A percentile compares a stretch with the other conserved stretches of the same genome.
Evolutionary conservation across 495 filamentous ascomycete species (phyloP).

Genomic region (Monascus purpureus): DNA sequence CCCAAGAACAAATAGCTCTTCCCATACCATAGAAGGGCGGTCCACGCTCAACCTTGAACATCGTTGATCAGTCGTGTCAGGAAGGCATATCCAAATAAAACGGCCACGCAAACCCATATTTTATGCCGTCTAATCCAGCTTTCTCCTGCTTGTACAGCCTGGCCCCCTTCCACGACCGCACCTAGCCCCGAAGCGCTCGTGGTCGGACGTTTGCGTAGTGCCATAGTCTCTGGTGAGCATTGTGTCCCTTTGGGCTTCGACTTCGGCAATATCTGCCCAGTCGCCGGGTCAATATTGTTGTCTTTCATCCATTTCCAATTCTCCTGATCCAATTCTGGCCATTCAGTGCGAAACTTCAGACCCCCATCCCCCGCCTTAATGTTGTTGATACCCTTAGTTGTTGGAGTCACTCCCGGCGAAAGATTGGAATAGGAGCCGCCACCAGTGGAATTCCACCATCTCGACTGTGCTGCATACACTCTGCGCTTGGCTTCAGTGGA

Average conservation of each 20-base stretch:
- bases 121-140: constrained; percentile 71
- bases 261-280: constrained; percentile 45
- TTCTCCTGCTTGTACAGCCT: constrained; percentile 62
- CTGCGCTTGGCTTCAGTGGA: constrained; percentile 66
- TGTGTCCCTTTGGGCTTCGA: constrained; percentile 21
- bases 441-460: constrained; percentile 97
- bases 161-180: constrained; percentile 63
- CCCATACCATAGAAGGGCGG: too few species aligned
- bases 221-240: constrained; percentile 51
- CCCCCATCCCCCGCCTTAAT: constrained; percentile 82
- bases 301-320: constrained; percentile 91
- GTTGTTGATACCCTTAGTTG: constrained; percentile 45
- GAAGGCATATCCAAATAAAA: constrained; percentile 67
- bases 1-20: too few species aligned
- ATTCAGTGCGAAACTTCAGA: constrained; percentile 75
- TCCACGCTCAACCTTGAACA: constrained; percentile 20
- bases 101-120: constrained; percentile 47
- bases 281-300: constrained; percentile 63
- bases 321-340: constrained; percentile 79
- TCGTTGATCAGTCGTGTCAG: constrained; percentile 58
- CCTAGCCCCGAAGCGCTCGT: constrained; percentile 58
- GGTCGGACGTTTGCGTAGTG: constrained; percentile 48
- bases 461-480: constrained; percentile 58
- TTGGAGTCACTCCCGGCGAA: constrained; percentile 28
- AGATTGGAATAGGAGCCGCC: constrained; percentile 59